phyloP scores from a whole-genome alignment of 73 alveolate genomes.

The Blepharisma stoltei region DNA sequence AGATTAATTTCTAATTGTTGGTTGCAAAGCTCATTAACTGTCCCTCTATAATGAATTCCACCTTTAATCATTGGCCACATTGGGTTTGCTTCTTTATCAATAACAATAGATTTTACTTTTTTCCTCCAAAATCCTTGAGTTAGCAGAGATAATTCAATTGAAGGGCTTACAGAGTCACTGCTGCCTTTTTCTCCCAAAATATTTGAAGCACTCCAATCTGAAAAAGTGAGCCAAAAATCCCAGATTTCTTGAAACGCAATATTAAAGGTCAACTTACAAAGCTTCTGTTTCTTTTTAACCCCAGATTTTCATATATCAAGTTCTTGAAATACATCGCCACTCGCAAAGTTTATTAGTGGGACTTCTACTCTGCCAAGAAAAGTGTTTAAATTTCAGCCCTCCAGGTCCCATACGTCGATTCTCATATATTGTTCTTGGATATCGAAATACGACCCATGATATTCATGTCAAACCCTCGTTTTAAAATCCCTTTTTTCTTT shows the following conservation, averaged over 20 bases:
- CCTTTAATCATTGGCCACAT: constrained; percentile 31
- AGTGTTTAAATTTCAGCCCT: constrained; percentile 9
- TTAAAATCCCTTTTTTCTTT: neutral
- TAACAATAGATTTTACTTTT: constrained; percentile 7
- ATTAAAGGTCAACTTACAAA: neutral
- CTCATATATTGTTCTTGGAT: constrained; percentile 23
- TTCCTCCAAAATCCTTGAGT: constrained; percentile 4
- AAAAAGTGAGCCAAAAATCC: constrained; percentile 8
- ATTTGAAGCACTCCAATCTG: constrained; percentile 25
- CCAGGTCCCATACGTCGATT: constrained; percentile 31
- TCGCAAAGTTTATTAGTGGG: constrained; percentile 5
- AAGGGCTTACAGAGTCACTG: constrained; percentile 17
- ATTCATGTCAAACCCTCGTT: constrained; percentile 20
- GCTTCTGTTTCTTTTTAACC: neutral
- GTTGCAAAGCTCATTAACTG: constrained; percentile 8
- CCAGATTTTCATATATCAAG: neutral
- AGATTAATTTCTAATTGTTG: neutral
- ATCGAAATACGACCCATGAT: constrained; percentile 27
- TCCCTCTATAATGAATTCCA: constrained; percentile 16
- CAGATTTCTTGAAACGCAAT: constrained; percentile 27
- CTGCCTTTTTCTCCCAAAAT: neutral
- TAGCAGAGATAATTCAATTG: neutral
- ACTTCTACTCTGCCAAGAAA: constrained; percentile 33
- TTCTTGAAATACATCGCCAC: constrained; percentile 17
- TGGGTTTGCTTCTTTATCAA: constrained; percentile 23